Evolutionary conservation across 2,329 filamentous ascomycete genomes (phyloP).

Genomic region (Cercospora sp.): DNA sequence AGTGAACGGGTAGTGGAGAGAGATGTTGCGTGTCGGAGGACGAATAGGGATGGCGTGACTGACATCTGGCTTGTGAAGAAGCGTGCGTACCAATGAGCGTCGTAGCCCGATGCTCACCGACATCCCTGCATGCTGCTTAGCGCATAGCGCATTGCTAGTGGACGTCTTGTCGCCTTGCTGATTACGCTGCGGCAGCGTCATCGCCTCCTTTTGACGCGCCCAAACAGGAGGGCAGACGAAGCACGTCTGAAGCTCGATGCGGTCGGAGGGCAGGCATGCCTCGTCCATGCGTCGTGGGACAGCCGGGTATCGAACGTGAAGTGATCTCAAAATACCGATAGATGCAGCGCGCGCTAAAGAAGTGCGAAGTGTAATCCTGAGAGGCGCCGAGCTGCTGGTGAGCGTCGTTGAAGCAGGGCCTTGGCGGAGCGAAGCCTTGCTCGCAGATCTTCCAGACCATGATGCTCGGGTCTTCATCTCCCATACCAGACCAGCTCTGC

Average conservation of each 20-base stretch:
- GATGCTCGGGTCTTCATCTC: slow-evolving; percentile 2
- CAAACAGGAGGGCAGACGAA: background rate
- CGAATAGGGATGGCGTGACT: background rate
- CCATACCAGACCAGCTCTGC: background rate
- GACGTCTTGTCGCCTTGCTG: background rate
- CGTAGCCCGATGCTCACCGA: background rate
- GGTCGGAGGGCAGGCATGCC: background rate
- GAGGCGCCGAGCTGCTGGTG: slow-evolving; percentile 1
- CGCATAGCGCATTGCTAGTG: slow-evolving; percentile 1
- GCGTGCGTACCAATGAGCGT: slow-evolving; percentile 9
- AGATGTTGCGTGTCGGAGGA: background rate
- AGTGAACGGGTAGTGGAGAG: background rate
- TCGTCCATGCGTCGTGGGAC: background rate
- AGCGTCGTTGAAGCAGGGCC: background rate
- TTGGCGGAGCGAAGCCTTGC: background rate
- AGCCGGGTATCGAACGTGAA: background rate
- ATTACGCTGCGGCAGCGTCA: slow-evolving; percentile 3
- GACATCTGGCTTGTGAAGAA: slow-evolving; percentile 4
- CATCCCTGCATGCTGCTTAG: slow-evolving; percentile 2
- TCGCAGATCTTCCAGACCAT: slow-evolving; percentile 5
- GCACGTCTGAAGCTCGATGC: slow-evolving; percentile 5
- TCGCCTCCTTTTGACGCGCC: background rate
- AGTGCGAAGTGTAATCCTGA: slow-evolving; percentile 1
- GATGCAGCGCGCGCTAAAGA: background rate
- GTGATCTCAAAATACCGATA: background rate